These are phyloP conservation scores for Colletotrichum neosansevieriae DNA, from an alignment of 2,329 filamentous ascomycete species.

Conservation along the genomic window DNA sequence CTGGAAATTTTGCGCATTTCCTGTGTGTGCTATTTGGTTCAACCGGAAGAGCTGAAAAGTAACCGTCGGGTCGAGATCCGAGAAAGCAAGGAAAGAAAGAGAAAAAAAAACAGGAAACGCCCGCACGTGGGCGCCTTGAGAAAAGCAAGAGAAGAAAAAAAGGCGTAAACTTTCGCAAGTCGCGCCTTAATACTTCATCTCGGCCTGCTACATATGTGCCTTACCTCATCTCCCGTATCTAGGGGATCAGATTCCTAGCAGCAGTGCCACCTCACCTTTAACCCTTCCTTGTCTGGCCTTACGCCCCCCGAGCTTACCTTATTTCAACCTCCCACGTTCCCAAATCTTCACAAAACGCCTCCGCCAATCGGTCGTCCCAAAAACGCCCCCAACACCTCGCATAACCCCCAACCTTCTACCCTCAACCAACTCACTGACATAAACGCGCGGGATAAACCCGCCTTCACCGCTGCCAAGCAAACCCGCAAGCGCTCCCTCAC, in stretches of 20 bases:
- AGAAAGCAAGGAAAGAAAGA: neutral
- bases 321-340: slow-evolving; percentile 40
- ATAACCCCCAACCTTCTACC: slow-evolving; percentile 18
- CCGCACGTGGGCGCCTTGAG: slow-evolving; percentile 23
- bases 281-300: slow-evolving; percentile 31
- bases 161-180: slow-evolving; percentile 29
- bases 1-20: slow-evolving; percentile 9
- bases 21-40: slow-evolving; percentile 8
- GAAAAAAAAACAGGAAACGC: slow-evolving; percentile 1
- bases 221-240: slow-evolving; percentile 40
- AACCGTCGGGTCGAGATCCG: slow-evolving; percentile 15
- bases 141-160: slow-evolving; percentile 13
- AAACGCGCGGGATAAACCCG: slow-evolving; percentile 9
- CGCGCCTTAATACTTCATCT: slow-evolving; percentile 28
- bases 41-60: slow-evolving; percentile 20
- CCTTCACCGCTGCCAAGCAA: slow-evolving; percentile 15
- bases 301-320: slow-evolving; percentile 39
- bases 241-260: slow-evolving; percentile 40
- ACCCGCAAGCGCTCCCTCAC: slow-evolving; percentile 4
- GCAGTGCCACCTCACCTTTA: slow-evolving; percentile 39
- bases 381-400: neutral
- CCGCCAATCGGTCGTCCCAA: slow-evolving; percentile 23
- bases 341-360: slow-evolving; percentile 26
- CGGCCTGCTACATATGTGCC: slow-evolving; percentile 31
- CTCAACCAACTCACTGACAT: slow-evolving; percentile 23